Percentiles rank a stretch among this genome's conserved stretches.
Conservation (phyloP, 73 alveolate species). For the Tetrahymena malaccensis region DNA sequence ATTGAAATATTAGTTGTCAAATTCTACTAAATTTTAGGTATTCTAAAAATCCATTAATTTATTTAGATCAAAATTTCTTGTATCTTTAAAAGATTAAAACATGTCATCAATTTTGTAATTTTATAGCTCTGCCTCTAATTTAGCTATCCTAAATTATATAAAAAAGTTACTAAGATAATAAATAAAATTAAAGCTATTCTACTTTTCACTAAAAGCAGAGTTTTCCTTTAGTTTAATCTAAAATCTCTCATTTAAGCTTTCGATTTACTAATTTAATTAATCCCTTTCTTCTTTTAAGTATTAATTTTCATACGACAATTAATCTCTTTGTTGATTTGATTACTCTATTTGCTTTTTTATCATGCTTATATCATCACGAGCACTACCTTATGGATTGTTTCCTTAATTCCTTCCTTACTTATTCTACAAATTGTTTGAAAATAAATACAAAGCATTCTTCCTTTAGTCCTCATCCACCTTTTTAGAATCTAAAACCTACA, state of each 20-base stretch:
- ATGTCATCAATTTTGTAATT: background rate
- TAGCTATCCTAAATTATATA: background rate
- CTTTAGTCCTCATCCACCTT: background rate
- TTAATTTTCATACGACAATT: background rate
- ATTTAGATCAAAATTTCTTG: background rate
- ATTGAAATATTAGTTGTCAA: background rate
- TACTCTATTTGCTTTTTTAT: background rate
- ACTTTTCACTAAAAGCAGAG: background rate
- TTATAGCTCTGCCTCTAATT: background rate
- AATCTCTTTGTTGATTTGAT: background rate
- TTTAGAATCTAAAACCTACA: background rate
- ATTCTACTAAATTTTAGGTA: background rate
- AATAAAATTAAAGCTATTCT: background rate
- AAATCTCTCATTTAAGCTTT: background rate
- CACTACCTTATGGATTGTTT: background rate
- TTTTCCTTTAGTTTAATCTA: background rate
- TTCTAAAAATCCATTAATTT: background rate
- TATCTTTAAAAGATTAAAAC: background rate
- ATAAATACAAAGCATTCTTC: background rate
- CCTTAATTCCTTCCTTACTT: background rate
- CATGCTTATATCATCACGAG: background rate
- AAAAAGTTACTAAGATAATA: background rate
- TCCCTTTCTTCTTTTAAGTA: background rate
- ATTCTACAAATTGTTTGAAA: background rate
- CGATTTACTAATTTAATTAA: background rate